phyloP scores from a whole-genome alignment of 2,329 filamentous ascomycete species.

The Epichloe bromicola region DNA sequence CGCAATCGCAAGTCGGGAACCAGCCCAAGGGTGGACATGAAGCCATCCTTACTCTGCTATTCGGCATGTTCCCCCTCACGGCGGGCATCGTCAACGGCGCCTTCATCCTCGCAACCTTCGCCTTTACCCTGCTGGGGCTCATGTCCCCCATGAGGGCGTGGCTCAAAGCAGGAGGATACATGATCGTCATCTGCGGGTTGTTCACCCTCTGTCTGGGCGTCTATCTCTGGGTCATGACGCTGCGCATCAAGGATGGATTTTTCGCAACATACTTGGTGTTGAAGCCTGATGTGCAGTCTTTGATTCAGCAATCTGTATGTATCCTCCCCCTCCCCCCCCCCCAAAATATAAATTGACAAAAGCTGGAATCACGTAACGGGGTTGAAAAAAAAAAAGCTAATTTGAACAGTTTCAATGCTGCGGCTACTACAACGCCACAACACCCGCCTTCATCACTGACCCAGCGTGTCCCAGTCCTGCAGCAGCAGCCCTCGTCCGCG shows the following conservation, averaged over 20 bases:
- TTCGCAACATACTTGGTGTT: slow-evolving; percentile 47
- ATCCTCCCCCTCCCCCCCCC: too few species aligned
- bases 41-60: slow-evolving; percentile 38
- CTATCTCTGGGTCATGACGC: slow-evolving; percentile 59
- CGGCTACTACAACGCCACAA: slow-evolving; percentile 61
- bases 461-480: slow-evolving; percentile 54
- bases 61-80: slow-evolving; percentile 41
- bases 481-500: slow-evolving; percentile 54
- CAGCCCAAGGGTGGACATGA: slow-evolving; percentile 30
- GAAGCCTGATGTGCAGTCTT: slow-evolving; percentile 42
- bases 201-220: slow-evolving; percentile 56
- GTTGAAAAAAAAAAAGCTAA: not conserved
- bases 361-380: not conserved
- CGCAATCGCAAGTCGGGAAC: slow-evolving; percentile 32
- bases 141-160: slow-evolving; percentile 53
- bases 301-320: slow-evolving; percentile 58
- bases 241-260: slow-evolving; percentile 53
- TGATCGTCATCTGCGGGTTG: slow-evolving; percentile 46
- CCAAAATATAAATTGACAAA: not conserved
- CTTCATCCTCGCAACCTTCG: slow-evolving; percentile 58
- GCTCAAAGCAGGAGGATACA: slow-evolving; percentile 56
- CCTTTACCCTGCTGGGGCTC: slow-evolving; percentile 58
- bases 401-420: slow-evolving; percentile 59
- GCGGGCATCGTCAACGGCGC: slow-evolving; percentile 61
- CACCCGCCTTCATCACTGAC: slow-evolving; percentile 60